These are phyloP conservation scores for Acanthamoeba royreba DNA, from an alignment of 208 protist species.

Conservation along the genomic window DNA sequence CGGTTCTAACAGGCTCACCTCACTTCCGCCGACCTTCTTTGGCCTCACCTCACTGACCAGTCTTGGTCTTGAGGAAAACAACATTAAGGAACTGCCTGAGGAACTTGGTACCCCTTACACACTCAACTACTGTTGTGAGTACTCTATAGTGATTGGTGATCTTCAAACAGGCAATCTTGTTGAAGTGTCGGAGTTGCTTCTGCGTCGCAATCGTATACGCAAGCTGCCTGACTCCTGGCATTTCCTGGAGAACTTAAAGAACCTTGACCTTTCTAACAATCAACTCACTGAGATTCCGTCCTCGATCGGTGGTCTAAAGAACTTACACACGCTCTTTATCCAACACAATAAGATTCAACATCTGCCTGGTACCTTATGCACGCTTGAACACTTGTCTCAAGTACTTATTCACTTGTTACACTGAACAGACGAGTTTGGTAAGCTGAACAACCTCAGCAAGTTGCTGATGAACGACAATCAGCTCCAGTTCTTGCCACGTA, in stretches of 20 bases:
- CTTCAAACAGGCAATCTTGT: not conserved
- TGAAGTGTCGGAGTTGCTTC: not conserved
- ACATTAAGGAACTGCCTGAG: slow-evolving; percentile 8
- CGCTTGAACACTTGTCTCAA: not conserved
- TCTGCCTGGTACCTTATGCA: not conserved
- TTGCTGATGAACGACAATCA: slow-evolving; percentile 24
- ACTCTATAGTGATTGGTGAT: not conserved
- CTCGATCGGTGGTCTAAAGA: slow-evolving; percentile 2
- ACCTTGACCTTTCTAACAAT: not conserved
- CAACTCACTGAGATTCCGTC: slow-evolving; percentile 5
- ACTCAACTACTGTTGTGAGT: not conserved
- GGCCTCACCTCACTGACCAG: slow-evolving; percentile 12
- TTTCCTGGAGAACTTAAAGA: slow-evolving; percentile 15
- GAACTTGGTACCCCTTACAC: not conserved
- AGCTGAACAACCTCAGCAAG: slow-evolving; percentile 21
- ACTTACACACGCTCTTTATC: slow-evolving; percentile 24
- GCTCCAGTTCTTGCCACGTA: not conserved
- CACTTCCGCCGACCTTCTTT: slow-evolving; percentile 2
- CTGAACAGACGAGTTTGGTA: slow-evolving; percentile 29
- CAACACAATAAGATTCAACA: not conserved
- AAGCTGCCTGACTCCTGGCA: not conserved
- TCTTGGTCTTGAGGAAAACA: not conserved
- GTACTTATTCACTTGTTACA: not conserved
- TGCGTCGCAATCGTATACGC: not conserved
- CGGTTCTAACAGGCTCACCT: not conserved